Base-by-base conservation (phyloP, 2,329 filamentous ascomycete species). In the Penicillium freii region DNA sequence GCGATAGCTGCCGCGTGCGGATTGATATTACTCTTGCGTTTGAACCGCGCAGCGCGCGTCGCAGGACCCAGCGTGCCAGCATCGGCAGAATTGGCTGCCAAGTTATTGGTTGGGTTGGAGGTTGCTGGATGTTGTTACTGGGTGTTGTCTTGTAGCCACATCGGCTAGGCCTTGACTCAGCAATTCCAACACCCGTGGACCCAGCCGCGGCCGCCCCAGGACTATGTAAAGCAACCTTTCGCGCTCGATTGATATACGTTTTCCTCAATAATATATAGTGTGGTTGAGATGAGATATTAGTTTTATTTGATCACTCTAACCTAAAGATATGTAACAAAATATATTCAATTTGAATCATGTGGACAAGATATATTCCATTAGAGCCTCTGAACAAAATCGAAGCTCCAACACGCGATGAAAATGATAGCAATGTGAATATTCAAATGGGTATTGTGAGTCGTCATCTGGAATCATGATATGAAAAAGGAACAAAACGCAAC, bases 361-460 rank as follows among this genome's bases (percentile, higher is more conserved):
- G 31, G 40, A 44, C 25, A n/a, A 61, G 39, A 46, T 25, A 56
- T 52, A 38, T 50, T 47, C 21, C 51, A 19, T 17, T 15, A 21
- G 19, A 42, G 45, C 44, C 6, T 21, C 25, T 23, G 42, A 25
- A 43, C 8, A 40, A 53, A 15, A 21, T 13, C n/a, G 25, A 29
- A 47, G 29, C 21, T 10, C 34, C n/a, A 38, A 45, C 45, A 19
- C 23, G 34, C 46, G 38, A 54, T 49, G 56, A 51, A 54, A 61
- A 36, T 60, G 40, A 59, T 52, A 61, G 23, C 7, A 21, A 43
- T 33, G 43, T 54, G 51, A 58, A 65, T 48, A 49, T 57, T 62
- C 57, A 62, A 66, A 65, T 65, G 61, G 62, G 64, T 65, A 66
- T 66, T 65, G 46, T 57, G 31, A 34, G 54, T 62, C 44, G 54